These are phyloP conservation scores for Wickerhamomyces kurtzmanii DNA, from an alignment of 805 yeast genomes.

Conservation along the genomic window DNA sequence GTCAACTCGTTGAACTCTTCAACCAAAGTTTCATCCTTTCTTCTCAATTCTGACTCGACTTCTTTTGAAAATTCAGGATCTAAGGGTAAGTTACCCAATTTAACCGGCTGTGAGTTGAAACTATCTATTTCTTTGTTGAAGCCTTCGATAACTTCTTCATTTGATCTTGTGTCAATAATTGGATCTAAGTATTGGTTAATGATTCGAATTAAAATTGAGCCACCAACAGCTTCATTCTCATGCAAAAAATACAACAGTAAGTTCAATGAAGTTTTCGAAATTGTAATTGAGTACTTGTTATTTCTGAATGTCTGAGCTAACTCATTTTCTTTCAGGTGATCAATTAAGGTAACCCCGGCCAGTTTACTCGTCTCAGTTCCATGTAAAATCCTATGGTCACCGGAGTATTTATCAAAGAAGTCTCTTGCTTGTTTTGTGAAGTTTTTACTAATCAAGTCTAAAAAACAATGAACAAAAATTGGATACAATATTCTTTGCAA, in stretches of 20 bases:
- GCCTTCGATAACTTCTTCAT: conserved; percentile 15
- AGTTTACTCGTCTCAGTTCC: conserved; percentile 66
- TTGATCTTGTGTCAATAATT: conserved; percentile 25
- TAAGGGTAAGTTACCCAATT: conserved; percentile 75
- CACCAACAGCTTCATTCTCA: conserved; percentile 89
- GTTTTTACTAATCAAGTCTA: conserved; percentile 66
- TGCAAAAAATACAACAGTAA: conserved; percentile 77
- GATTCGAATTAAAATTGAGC: conserved; percentile 74
- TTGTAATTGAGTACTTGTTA: conserved; percentile 63
- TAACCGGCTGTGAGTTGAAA: conserved; percentile 64
- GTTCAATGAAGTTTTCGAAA: conserved; percentile 80
- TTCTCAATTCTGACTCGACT: conserved; percentile 72
- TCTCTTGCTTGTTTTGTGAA: conserved; percentile 51
- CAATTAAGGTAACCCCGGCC: conserved; percentile 66
- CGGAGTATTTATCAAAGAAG: conserved; percentile 66
- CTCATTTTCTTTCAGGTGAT: conserved; percentile 76
- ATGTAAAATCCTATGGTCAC: conserved; percentile 69
- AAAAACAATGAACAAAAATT: conserved; percentile 79
- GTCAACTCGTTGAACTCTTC: conserved; percentile 56
- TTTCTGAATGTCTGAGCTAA: conserved; percentile 66
- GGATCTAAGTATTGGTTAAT: conserved; percentile 74
- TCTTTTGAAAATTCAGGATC: conserved; percentile 83
- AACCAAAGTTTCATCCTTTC: conserved; percentile 65
- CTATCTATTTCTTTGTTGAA: conserved; percentile 34
- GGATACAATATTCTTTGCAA: conserved; percentile 80